Conservation (phyloP, 495 filamentous ascomycete species). For the Haplographium delicatum region DNA sequence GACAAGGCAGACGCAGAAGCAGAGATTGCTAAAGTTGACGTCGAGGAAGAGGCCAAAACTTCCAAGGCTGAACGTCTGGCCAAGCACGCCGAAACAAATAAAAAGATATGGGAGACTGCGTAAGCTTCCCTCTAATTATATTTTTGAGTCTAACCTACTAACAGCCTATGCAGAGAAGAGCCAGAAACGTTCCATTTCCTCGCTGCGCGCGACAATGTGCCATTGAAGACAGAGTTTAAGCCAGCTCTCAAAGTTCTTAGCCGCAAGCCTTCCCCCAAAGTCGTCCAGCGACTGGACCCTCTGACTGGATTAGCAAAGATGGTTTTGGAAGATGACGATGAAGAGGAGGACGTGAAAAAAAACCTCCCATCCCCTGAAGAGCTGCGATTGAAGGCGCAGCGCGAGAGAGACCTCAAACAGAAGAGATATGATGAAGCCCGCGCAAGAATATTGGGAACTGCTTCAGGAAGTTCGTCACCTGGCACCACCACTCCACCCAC, state of each 20-base stretch:
- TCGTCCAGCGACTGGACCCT: conserved; percentile 41
- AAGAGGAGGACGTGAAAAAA: conserved; percentile 55
- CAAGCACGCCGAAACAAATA: conserved; percentile 75
- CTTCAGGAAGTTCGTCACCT: conserved; percentile 48
- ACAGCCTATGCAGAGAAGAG: conserved; percentile 43
- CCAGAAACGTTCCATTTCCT: conserved; percentile 69
- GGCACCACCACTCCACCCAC: conserved; percentile 61
- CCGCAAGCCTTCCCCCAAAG: conserved; percentile 62
- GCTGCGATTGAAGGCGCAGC: conserved; percentile 63
- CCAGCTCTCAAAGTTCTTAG: conserved; percentile 76
- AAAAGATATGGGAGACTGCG: conserved; percentile 84
- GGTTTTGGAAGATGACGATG: conserved; percentile 53
- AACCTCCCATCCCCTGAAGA: conserved; percentile 63
- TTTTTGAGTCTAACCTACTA: conserved; percentile 1
- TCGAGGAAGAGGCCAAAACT: conserved; percentile 40
- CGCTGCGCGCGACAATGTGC: conserved; percentile 58
- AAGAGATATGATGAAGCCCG: conserved; percentile 80
- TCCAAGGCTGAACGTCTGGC: conserved; percentile 73
- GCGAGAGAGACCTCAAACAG: conserved; percentile 81
- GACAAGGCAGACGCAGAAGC: conserved; percentile 40
- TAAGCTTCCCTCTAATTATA: conserved; percentile 37
- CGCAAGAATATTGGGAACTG: conserved; percentile 73
- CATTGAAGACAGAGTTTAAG: conserved; percentile 77
- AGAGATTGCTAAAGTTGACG: conserved; percentile 33
- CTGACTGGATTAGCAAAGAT: conserved; percentile 45